These are phyloP conservation scores for Inonotus hispidus DNA, from an alignment of 1,284 basidiomycete species.

Conservation along the genomic window DNA sequence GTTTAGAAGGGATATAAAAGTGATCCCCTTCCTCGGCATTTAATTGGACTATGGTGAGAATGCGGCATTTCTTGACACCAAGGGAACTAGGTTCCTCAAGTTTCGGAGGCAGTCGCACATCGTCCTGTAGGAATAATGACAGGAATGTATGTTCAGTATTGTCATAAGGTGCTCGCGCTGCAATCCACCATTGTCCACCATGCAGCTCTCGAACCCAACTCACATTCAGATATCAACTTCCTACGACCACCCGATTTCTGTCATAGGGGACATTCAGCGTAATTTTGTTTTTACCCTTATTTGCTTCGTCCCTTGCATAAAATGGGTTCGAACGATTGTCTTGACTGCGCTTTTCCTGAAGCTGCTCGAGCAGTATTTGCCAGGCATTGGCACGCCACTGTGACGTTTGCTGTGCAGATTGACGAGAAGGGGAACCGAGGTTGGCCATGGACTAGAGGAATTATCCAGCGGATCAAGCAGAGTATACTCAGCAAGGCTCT, in stretches of 20 bases:
- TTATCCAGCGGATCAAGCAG: no score
- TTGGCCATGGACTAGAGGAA: no score
- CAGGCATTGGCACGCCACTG: no score
- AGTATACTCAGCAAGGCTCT: no score
- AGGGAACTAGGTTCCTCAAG: neutral
- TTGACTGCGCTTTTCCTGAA: no score
- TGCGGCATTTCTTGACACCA: no score
- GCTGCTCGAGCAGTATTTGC: no score
- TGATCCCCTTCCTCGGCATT: neutral
- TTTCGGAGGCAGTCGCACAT: neutral
- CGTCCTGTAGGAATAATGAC: neutral
- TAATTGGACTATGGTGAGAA: neutral
- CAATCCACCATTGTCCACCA: slow-evolving; percentile 77
- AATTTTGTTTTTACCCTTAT: no score
- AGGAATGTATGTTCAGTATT: neutral
- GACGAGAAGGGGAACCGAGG: no score
- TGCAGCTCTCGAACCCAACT: slow-evolving; percentile 71
- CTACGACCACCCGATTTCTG: neutral
- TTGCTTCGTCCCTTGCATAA: no score
- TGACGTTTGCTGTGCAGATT: no score
- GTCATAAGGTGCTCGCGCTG: slow-evolving; percentile 44
- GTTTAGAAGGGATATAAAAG: neutral
- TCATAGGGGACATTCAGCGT: neutral
- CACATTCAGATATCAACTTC: slow-evolving; percentile 67
- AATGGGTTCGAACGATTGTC: no score